Conservation (phyloP, 2,329 filamentous ascomycete genomes). For the Talaromyces pinophilus region DNA sequence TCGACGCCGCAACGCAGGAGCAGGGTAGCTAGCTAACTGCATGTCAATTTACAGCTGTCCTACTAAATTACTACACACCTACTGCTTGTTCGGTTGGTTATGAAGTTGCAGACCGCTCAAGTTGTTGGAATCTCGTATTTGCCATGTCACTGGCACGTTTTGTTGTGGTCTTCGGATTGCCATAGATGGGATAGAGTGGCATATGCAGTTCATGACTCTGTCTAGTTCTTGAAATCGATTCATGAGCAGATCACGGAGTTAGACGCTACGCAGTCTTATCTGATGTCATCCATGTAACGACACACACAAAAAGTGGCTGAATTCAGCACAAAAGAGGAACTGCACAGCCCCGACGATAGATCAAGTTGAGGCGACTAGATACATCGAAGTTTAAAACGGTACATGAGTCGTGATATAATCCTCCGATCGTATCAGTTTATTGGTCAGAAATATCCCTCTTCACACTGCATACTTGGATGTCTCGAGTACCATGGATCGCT, state of each 20-base stretch:
- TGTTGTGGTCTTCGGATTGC: background rate
- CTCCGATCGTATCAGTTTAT: background rate
- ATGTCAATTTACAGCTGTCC: background rate
- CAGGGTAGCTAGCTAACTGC: background rate
- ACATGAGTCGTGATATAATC: background rate
- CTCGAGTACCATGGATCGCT: background rate
- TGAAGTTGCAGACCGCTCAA: conserved; percentile 5
- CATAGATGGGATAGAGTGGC: background rate
- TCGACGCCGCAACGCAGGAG: background rate
- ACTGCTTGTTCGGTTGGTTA: background rate
- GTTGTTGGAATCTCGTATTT: background rate
- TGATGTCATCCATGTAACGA: conserved; percentile 6
- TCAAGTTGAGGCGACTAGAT: background rate
- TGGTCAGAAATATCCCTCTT: background rate
- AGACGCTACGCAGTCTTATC: background rate
- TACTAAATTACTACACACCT: background rate
- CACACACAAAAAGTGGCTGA: background rate
- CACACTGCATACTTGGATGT: background rate
- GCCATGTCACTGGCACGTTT: background rate
- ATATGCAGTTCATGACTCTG: background rate
- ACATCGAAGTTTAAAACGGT: background rate
- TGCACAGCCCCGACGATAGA: conserved; percentile 1
- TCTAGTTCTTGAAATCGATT: too few relatives aligned
- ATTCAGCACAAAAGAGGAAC: background rate
- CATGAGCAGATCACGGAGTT: background rate